phyloP scores from a whole-genome alignment of 2,329 filamentous ascomycete genomes.

The Hypoxylon sp. region DNA sequence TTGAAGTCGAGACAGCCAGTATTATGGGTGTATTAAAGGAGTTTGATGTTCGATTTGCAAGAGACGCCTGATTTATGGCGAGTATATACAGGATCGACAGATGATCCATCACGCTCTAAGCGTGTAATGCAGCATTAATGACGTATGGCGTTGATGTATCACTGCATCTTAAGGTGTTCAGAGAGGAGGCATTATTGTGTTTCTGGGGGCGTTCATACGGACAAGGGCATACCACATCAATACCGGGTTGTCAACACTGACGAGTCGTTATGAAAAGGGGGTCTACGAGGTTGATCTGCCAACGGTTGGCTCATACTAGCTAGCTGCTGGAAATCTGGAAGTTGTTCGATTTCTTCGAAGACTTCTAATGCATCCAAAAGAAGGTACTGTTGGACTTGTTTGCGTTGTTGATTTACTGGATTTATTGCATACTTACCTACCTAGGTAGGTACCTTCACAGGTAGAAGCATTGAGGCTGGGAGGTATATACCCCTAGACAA shows the following conservation, averaged over 20 bases:
- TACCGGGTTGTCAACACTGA: constrained; percentile 3
- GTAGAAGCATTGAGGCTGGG: neutral
- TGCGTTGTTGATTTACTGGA: neutral
- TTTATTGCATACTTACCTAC: neutral
- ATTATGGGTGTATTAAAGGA: constrained; percentile 88
- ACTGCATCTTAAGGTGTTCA: constrained; percentile 32
- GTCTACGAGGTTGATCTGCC: constrained; percentile 9
- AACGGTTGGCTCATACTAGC: constrained; percentile 14
- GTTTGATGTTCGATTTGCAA: constrained; percentile 80
- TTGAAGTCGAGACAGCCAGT: constrained; percentile 84
- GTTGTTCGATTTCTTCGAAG: constrained; percentile 8
- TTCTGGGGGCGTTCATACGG: constrained; percentile 10
- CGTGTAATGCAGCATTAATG: constrained; percentile 21
- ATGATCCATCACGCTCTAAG: constrained; percentile 3
- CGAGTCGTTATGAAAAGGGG: constrained; percentile 12
- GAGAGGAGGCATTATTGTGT: constrained; percentile 4
- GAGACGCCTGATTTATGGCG: constrained; percentile 46
- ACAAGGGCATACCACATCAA: constrained; percentile 16
- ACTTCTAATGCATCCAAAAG: constrained; percentile 17
- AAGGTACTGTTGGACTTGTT: constrained; percentile 7
- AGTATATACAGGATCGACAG: neutral
- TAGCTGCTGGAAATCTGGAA: constrained; percentile 6
- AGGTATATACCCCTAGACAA: neutral
- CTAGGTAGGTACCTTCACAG: neutral
- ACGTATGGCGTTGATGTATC: constrained; percentile 22